These are phyloP conservation scores for Lactifluus pinguis DNA, from an alignment of 768 basidiomycete species.

Conservation along the genomic window DNA sequence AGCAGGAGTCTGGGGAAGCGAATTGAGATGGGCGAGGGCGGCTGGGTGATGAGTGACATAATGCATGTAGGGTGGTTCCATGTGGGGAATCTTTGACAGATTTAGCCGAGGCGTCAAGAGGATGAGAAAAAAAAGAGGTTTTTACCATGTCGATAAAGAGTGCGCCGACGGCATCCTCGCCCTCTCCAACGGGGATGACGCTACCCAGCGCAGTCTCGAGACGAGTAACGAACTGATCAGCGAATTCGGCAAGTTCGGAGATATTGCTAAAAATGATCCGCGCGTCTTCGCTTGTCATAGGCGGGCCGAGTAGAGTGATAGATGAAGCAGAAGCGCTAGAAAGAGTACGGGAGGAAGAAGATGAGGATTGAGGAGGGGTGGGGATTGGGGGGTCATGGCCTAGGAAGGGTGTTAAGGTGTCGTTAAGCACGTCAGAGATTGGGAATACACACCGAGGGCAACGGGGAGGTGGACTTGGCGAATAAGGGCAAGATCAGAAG, in stretches of 20 bases:
- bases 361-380: slow-evolving; percentile 29
- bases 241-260: slow-evolving; percentile 60
- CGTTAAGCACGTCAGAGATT: not conserved
- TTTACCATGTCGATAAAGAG: slow-evolving; percentile 64
- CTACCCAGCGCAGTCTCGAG: slow-evolving; percentile 60
- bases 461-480: slow-evolving; percentile 71
- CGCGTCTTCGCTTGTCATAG: slow-evolving; percentile 64
- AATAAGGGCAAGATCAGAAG: slow-evolving; percentile 73
- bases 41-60: slow-evolving; percentile 77
- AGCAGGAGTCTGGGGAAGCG: slow-evolving; percentile 42
- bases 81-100: slow-evolving; percentile 46
- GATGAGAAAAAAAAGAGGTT: not conserved
- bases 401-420: slow-evolving; percentile 14
- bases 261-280: slow-evolving; percentile 73
- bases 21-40: slow-evolving; percentile 59
- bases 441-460: slow-evolving; percentile 48
- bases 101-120: slow-evolving; percentile 3
- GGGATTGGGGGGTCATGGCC: slow-evolving; percentile 36
- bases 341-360: slow-evolving; percentile 42
- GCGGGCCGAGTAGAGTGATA: slow-evolving; percentile 30
- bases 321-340: slow-evolving; percentile 45
- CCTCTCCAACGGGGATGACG: slow-evolving; percentile 50
- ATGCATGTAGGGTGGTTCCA: slow-evolving; percentile 65
- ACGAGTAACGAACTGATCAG: slow-evolving; percentile 54
- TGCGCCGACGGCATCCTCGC: slow-evolving; percentile 61